Conservation (phyloP, 2,329 filamentous ascomycete species). For the Ceratocystis ficicola region DNA sequence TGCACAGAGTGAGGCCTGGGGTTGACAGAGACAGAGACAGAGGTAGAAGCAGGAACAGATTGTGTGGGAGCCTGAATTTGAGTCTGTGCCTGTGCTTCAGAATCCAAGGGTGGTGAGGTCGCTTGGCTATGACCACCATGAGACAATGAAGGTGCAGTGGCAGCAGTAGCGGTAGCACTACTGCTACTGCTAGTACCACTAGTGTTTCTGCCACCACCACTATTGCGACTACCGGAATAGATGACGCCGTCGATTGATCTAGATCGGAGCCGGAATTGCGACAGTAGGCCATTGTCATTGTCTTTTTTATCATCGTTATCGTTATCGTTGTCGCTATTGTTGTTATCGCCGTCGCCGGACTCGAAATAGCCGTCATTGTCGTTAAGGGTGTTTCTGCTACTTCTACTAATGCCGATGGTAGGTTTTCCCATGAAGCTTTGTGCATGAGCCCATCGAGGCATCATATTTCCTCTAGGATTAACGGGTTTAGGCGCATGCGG, state of each 20-base stretch:
- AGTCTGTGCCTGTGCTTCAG: background rate
- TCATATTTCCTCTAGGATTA: slow-evolving; percentile 15
- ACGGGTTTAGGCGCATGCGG: slow-evolving; percentile 20
- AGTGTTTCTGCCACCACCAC: no score
- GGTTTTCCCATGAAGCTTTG: slow-evolving; percentile 17
- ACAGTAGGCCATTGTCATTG: no score
- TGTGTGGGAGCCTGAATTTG: background rate
- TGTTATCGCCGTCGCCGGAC: background rate
- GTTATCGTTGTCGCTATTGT: no score
- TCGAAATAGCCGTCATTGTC: background rate
- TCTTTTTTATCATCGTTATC: no score
- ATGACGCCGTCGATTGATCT: no score
- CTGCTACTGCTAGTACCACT: no score
- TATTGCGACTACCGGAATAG: no score
- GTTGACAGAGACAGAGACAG: slow-evolving; percentile 15
- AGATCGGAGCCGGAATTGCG: no score
- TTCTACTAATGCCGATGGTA: background rate
- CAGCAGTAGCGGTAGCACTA: no score
- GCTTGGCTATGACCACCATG: background rate
- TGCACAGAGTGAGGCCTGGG: background rate
- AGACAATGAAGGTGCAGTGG: no score
- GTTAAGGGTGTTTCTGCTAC: background rate
- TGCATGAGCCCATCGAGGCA: slow-evolving; percentile 21
- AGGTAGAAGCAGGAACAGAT: slow-evolving; percentile 7
- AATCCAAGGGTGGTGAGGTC: background rate